Conservation (phyloP, 345 rosid genomes). For the Balakata baccata region DNA sequence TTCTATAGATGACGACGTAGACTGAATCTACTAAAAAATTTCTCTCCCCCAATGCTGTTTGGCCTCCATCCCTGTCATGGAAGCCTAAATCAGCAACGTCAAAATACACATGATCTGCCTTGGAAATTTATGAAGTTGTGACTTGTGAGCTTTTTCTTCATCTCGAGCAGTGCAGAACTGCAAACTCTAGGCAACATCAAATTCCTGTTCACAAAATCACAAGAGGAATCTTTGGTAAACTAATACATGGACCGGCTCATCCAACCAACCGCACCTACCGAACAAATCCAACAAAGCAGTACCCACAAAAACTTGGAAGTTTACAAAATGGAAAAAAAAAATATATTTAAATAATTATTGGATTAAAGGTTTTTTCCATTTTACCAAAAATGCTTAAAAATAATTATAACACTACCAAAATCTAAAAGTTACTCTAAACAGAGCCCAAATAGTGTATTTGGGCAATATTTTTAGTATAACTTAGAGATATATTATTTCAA, state of each 20-base stretch:
- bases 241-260: slow-evolving; percentile 48
- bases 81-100: slow-evolving; percentile 1
- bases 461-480: too few species aligned
- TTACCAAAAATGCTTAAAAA: too few species aligned
- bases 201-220: slow-evolving; percentile 75
- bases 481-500: too few species aligned
- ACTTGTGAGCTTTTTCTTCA: too few species aligned
- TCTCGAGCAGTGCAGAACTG: background rate
- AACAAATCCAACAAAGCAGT: slow-evolving; percentile 62
- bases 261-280: slow-evolving; percentile 53
- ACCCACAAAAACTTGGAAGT: slow-evolving; percentile 71
- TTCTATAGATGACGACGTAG: too few species aligned
- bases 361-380: too few species aligned
- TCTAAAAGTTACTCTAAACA: too few species aligned
- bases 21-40: too few species aligned
- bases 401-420: too few species aligned
- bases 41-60: background rate
- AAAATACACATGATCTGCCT: slow-evolving; percentile 6
- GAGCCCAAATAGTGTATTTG: too few species aligned
- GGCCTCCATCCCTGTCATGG: background rate
- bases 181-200: slow-evolving; percentile 54
- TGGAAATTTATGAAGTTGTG: background rate
- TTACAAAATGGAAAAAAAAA: too few species aligned
- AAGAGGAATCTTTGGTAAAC: slow-evolving; percentile 57
- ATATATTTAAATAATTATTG: too few species aligned